Conservation (phyloP, 2,329 filamentous ascomycete genomes). For the Fusarium xyrophilum region DNA sequence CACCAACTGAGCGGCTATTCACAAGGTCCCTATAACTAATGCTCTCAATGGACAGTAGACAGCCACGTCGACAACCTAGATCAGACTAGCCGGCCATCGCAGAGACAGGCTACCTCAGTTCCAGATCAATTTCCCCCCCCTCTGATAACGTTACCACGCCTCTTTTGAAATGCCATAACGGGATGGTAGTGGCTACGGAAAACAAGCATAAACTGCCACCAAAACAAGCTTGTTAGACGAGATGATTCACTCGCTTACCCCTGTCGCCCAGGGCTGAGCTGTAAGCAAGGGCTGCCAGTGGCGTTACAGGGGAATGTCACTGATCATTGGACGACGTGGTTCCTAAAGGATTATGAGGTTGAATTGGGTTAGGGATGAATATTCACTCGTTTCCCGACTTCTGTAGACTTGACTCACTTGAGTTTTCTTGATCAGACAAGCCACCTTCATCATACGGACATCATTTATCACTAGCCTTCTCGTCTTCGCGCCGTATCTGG, state of each 20-base stretch:
- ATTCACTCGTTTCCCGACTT: not conserved
- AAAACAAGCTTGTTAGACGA: not conserved
- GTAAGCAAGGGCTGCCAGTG: not conserved
- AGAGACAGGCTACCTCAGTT: not conserved
- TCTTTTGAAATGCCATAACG: not conserved
- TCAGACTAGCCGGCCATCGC: not conserved
- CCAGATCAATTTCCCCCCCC: not conserved
- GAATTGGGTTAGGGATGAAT: not conserved
- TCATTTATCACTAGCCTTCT: not conserved
- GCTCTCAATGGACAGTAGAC: not conserved
- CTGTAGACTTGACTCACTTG: fast-evolving
- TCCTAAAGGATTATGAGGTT: not conserved
- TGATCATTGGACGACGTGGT: not conserved
- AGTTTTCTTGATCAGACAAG: not conserved
- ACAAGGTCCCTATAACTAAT: too few species aligned
- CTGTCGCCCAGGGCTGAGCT: constrained; percentile 1
- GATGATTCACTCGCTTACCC: not conserved
- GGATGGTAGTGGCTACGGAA: not conserved
- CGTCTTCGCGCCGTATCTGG: not conserved
- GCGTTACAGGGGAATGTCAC: not conserved
- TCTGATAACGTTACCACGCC: not conserved
- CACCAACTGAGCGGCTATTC: not conserved
- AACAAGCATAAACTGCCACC: not conserved
- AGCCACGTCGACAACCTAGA: not conserved
- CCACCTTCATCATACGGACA: not conserved